A percentile compares a stretch with the other conserved stretches of the same genome.
These are phyloP conservation scores for Candida labiduridarum DNA, from an alignment of 1,139 yeast species.

Conservation along the genomic window DNA sequence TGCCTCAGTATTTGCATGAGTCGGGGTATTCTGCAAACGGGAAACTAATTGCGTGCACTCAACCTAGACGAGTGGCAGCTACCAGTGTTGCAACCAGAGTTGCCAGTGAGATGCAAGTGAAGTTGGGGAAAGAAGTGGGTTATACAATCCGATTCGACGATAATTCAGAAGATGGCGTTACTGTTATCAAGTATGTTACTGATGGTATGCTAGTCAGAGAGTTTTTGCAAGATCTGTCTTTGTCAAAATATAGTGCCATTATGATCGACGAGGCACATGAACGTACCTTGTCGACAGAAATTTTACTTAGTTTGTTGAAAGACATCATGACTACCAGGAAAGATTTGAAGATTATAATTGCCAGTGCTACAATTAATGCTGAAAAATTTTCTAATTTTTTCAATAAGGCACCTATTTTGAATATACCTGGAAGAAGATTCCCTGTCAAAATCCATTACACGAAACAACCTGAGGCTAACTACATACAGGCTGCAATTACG, in stretches of 20 bases:
- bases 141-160: slow-evolving; percentile 93
- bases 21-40: slow-evolving; percentile 66
- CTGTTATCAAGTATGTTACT: slow-evolving; percentile 93
- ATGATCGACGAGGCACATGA: slow-evolving; percentile 98
- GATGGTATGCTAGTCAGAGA: slow-evolving; percentile 98
- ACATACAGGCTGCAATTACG: slow-evolving; percentile 89
- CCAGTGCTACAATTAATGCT: slow-evolving; percentile 98
- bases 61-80: slow-evolving; percentile 97
- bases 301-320: slow-evolving; percentile 91
- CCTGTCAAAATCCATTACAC: slow-evolving; percentile 97
- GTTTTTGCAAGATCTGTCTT: slow-evolving; percentile 93
- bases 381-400: slow-evolving; percentile 92
- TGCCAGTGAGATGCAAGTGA: slow-evolving; percentile 94
- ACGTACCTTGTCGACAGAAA: slow-evolving; percentile 95
- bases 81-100: slow-evolving; percentile 97
- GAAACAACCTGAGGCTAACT: slow-evolving; percentile 94
- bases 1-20: slow-evolving; percentile 91
- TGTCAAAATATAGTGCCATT: slow-evolving; percentile 81
- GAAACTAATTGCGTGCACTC: slow-evolving; percentile 90
- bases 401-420: slow-evolving; percentile 87
- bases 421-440: slow-evolving; percentile 97
- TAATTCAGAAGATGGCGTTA: slow-evolving; percentile 66
- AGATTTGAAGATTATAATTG: slow-evolving; percentile 87
- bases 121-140: slow-evolving; percentile 90
- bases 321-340: slow-evolving; percentile 78